Base-by-base conservation (phyloP, 2,329 filamentous ascomycete genomes). In the Penicillium sp. region DNA sequence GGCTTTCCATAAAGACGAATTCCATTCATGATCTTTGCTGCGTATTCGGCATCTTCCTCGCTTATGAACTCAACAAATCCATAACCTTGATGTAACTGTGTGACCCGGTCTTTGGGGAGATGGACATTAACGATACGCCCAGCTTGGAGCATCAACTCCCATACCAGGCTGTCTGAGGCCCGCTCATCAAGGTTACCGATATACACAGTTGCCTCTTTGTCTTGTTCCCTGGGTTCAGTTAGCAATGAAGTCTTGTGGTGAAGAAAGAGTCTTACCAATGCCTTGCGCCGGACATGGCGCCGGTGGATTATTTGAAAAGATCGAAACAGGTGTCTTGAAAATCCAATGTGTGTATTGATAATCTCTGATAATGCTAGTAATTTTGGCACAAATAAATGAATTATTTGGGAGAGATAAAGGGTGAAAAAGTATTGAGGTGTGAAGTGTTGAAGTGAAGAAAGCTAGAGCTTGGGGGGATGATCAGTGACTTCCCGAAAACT, bases 121-220 rank as follows among this genome's bases (percentile, higher is more conserved):
- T 99, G 94, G 60, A 99, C 93, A 76, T 97, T 97, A 70, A 96
- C 90, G 67, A 99, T 95, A 65, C 93, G 92, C 51, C 94, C 94
- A 72, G 92, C 91, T 79, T 99, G 94, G 52, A 97, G 86, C 91
- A 97, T 97, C 67, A 99, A 83, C 80, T 99, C 94, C 87, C 94
- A 97, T 63, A 99, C 86, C 64, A 96, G 83, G 65, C 88, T 87
- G 70, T 96, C 91, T 43, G 88, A 88, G 62, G 94, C 90, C 73
- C 94, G 91, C 80, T 99, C 94, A 78, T 99, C 94, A 68, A 99
- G 91, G 74, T 97, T 97, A 71, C 94, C 94, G 65, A 97, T 90
- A 75, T 99, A 99, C 73, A 97, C 90, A 39, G 94, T 97, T 65
- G 91, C 91, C 77, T 97, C 93, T 76, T 97, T 97, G 76, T 97